Evolutionary conservation across 129 eudicot species (phyloP).

Genomic region (Escallonia rubra): DNA sequence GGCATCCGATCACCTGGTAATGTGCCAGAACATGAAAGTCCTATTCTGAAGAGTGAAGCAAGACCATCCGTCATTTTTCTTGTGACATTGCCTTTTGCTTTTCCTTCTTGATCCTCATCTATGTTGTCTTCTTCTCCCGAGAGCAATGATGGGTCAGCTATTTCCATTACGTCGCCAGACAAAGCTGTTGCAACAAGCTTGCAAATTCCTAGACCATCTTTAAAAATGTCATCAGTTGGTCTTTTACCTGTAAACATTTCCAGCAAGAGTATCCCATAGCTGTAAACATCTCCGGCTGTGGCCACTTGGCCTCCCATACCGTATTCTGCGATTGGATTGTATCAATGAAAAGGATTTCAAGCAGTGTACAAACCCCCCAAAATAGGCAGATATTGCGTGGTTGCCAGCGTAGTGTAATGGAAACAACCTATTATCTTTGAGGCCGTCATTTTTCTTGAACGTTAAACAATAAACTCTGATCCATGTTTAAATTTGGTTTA

Average conservation of each 20-base stretch:
- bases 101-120: too few relatives aligned
- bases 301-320: slow-evolving; percentile 22
- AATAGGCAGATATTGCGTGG: too few relatives aligned
- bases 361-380: neutral
- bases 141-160: slow-evolving; percentile 6
- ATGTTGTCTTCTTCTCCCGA: neutral
- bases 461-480: too few relatives aligned
- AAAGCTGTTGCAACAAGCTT: neutral
- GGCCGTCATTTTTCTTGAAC: neutral
- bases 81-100: too few relatives aligned
- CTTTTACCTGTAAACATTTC: slow-evolving; percentile 34
- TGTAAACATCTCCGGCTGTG: slow-evolving; percentile 29
- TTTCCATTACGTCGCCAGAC: slow-evolving; percentile 4
- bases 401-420: neutral
- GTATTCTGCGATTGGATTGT: slow-evolving; percentile 19
- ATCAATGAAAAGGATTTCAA: neutral
- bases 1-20: slow-evolving; percentile 9
- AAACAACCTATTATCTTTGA: neutral
- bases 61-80: neutral
- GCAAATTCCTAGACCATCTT: slow-evolving; percentile 8
- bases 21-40: slow-evolving; percentile 12
- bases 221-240: slow-evolving; percentile 26
- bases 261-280: slow-evolving; percentile 30
- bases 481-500: neutral
- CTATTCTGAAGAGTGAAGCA: slow-evolving; percentile 2